Conservation (phyloP, 495 filamentous ascomycete species). For the Aspergillus coremiiformis region DNA sequence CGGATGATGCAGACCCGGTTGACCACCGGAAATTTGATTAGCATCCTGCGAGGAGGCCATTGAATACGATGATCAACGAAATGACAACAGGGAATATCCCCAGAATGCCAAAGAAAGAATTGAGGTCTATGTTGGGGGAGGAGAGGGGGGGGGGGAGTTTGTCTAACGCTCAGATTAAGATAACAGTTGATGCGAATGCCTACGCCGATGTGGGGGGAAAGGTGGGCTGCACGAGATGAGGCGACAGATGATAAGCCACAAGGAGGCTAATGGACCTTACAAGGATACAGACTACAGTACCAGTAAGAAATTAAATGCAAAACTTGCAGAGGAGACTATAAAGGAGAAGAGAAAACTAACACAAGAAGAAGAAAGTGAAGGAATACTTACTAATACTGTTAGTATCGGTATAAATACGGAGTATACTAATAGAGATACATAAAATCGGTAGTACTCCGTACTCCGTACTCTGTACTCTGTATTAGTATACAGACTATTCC, state of each 20-base stretch:
- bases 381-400: no score
- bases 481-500: no score
- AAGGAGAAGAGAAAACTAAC: background rate
- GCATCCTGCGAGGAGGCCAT: constrained; percentile 20
- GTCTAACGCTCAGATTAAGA: background rate
- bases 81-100: background rate
- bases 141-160: no score
- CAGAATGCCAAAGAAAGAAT: background rate
- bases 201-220: constrained; percentile 5
- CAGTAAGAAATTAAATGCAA: no score
- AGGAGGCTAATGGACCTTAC: background rate
- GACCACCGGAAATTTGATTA: constrained; percentile 6
- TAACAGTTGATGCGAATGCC: constrained; percentile 1
- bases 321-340: no score
- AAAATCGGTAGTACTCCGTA: no score
- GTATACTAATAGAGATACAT: no score
- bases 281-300: no score
- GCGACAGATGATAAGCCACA: background rate
- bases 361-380: background rate
- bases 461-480: no score
- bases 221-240: background rate
- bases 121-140: background rate
- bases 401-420: no score
- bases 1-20: constrained; percentile 11
- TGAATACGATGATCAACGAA: constrained; percentile 6